phyloP scores from a whole-genome alignment of 768 basidiomycete genomes.

The Russula virescens region DNA sequence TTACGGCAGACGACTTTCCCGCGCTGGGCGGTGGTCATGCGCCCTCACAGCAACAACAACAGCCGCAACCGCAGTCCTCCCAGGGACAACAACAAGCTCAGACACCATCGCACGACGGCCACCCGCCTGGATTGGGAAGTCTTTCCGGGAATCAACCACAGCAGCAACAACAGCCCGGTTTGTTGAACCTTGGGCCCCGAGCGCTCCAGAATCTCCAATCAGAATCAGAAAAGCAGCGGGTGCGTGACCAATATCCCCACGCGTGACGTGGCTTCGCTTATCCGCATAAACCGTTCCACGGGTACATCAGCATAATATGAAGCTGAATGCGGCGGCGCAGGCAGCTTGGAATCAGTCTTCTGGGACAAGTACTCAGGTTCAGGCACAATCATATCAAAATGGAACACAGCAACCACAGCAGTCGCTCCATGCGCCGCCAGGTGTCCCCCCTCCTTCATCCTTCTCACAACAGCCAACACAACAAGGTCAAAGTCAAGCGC shows the following conservation, averaged over 20 bases:
- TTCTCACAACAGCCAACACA: slow-evolving; percentile 35
- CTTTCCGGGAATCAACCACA: slow-evolving; percentile 48
- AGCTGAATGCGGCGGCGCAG: slow-evolving; percentile 56
- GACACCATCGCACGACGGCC: slow-evolving; percentile 34
- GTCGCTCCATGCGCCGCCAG: slow-evolving; percentile 51
- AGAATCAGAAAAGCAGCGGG: slow-evolving; percentile 65
- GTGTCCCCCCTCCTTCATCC: slow-evolving; percentile 38
- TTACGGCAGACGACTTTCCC: slow-evolving; percentile 87
- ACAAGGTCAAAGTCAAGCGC: slow-evolving; percentile 26
- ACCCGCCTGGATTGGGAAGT: slow-evolving; percentile 77
- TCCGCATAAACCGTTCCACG: neutral
- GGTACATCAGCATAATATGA: slow-evolving; percentile 38
- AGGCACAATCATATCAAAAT: slow-evolving; percentile 36
- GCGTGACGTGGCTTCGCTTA: slow-evolving; percentile 18
- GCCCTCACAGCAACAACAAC: slow-evolving; percentile 35
- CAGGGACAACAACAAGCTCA: slow-evolving; percentile 25
- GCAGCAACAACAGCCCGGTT: slow-evolving; percentile 59
- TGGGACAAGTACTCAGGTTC: slow-evolving; percentile 36
- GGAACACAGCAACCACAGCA: slow-evolving; percentile 40
- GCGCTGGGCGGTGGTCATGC: slow-evolving; percentile 67
- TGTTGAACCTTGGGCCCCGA: slow-evolving; percentile 51
- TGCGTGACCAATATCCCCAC: slow-evolving; percentile 35
- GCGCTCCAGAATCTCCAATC: slow-evolving; percentile 41
- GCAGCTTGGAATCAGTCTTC: slow-evolving; percentile 62
- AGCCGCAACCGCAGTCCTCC: slow-evolving; percentile 27